These are phyloP conservation scores for Camelina neglecta DNA, from an alignment of 345 rosid genomes.

Conservation along the genomic window DNA sequence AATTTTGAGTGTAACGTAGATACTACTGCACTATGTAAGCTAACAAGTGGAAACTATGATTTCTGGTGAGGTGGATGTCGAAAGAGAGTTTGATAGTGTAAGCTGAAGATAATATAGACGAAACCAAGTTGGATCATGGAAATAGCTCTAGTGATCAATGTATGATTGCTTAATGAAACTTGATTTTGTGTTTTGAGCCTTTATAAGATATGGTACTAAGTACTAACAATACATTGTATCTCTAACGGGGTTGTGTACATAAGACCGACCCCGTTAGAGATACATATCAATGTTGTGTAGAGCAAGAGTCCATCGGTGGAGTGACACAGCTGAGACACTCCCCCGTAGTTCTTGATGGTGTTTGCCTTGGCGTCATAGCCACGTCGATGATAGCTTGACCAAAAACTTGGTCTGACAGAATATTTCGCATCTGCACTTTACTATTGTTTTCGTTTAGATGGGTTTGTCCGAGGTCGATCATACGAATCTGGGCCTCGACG, in stretches of 20 bases:
- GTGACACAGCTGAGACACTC: not conserved
- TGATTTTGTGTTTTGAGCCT: not conserved
- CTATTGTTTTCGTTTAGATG: not conserved
- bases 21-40: not conserved
- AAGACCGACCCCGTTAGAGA: not conserved
- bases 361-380: not conserved
- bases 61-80: not conserved
- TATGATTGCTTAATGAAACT: not conserved
- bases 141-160: not conserved
- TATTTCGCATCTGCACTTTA: not conserved
- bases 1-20: not conserved
- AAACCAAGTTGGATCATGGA: constrained; percentile 5
- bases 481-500: too few species aligned
- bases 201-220: not conserved
- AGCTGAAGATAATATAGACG: not conserved
- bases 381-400: not conserved
- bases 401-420: not conserved
- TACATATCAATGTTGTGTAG: not conserved
- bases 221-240: not conserved
- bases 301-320: constrained; percentile 18
- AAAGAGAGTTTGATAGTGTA: not conserved
- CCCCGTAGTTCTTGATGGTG: not conserved
- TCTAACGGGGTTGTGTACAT: not conserved
- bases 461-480: not conserved
- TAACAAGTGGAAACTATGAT: not conserved